phyloP scores from a whole-genome alignment of 352 stramenopile genomes.

The Pythium dissotocum region DNA sequence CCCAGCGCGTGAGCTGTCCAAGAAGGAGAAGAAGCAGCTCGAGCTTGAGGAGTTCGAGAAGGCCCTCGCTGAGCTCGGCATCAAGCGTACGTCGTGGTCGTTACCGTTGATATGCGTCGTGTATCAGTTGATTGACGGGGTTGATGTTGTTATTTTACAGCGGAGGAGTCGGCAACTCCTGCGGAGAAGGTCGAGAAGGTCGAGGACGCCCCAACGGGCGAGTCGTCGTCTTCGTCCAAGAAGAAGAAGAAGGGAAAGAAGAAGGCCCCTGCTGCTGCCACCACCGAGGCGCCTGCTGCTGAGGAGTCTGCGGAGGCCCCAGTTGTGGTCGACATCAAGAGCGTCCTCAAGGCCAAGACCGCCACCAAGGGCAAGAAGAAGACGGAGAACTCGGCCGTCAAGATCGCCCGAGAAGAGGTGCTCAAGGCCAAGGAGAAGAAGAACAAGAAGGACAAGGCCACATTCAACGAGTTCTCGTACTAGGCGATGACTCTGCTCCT shows the following conservation, averaged over 20 bases:
- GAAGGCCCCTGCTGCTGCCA: slow-evolving; percentile 32
- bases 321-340: slow-evolving; percentile 68
- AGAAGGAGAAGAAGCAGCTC: slow-evolving; percentile 82
- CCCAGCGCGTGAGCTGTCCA: slow-evolving; percentile 53
- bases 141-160: slow-evolving; percentile 5
- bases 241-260: slow-evolving; percentile 51
- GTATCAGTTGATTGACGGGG: neutral
- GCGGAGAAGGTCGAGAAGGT: slow-evolving; percentile 10
- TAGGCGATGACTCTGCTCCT: slow-evolving; percentile 22
- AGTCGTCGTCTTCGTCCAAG: slow-evolving; percentile 27
- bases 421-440: slow-evolving; percentile 69
- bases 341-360: slow-evolving; percentile 69
- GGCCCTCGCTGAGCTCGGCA: slow-evolving; percentile 64
- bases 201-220: slow-evolving; percentile 25
- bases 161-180: slow-evolving; percentile 17
- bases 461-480: slow-evolving; percentile 84
- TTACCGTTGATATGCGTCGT: neutral
- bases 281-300: slow-evolving; percentile 16
- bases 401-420: slow-evolving; percentile 71
- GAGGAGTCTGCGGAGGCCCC: slow-evolving; percentile 21
- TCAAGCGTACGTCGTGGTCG: slow-evolving; percentile 34
- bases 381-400: slow-evolving; percentile 54
- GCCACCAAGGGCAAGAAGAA: slow-evolving; percentile 72
- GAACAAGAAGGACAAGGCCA: slow-evolving; percentile 76
- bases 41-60: slow-evolving; percentile 78